These are phyloP conservation scores for Clarireedia hainanense DNA, from an alignment of 2,329 filamentous ascomycete genomes.

Conservation along the genomic window DNA sequence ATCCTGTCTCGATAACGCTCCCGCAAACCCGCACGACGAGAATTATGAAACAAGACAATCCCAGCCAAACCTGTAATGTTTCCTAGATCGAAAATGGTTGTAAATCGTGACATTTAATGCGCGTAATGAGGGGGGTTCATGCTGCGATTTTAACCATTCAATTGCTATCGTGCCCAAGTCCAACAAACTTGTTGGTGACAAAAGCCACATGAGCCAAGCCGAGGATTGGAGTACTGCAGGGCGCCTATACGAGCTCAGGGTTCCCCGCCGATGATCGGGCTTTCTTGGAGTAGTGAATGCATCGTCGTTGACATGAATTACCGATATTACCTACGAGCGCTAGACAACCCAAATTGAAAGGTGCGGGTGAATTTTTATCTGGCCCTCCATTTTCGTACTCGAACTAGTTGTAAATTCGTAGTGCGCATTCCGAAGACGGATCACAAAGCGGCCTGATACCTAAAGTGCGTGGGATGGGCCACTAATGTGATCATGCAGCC, in stretches of 20 bases:
- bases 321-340: too few species aligned
- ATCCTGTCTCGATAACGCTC: background rate
- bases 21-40: too few species aligned
- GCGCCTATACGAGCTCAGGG: too few species aligned
- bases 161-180: background rate
- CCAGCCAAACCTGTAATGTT: background rate
- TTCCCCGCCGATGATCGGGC: too few species aligned
- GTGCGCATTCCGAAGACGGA: background rate
- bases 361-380: too few species aligned
- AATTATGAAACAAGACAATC: too few species aligned
- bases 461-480: background rate
- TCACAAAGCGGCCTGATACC: background rate
- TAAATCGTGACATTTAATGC: background rate
- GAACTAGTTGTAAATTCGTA: too few species aligned
- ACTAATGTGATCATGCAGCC: background rate
- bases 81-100: background rate
- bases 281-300: too few species aligned
- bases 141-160: background rate
- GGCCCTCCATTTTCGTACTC: too few species aligned
- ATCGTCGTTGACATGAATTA: too few species aligned
- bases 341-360: too few species aligned
- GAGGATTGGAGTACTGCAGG: background rate
- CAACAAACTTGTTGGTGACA: background rate
- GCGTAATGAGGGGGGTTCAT: background rate
- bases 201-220: background rate